phyloP scores from a whole-genome alignment of 805 yeast species.

The Metschnikowia borealis region DNA sequence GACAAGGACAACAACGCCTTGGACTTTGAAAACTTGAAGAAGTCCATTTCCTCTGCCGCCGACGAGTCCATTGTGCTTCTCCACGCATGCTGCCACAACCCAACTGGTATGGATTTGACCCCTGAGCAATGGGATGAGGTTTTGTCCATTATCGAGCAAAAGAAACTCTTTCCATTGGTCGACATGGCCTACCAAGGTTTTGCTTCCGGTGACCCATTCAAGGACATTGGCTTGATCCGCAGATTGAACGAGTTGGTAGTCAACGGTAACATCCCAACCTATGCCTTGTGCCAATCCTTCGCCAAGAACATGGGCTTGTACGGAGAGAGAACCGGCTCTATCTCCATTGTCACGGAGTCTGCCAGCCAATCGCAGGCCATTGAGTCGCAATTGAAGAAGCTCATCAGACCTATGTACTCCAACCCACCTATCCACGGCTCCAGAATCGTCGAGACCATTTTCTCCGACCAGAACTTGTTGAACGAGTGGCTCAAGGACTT shows the following conservation, averaged over 20 bases:
- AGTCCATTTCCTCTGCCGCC: slow-evolving; percentile 52
- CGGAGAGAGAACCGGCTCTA: slow-evolving; percentile 69
- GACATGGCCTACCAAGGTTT: slow-evolving; percentile 97
- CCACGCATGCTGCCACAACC: slow-evolving; percentile 97
- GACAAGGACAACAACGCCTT: slow-evolving; percentile 57
- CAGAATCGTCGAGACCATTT: slow-evolving; percentile 75
- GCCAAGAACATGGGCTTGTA: slow-evolving; percentile 49
- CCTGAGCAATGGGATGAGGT: slow-evolving; percentile 76
- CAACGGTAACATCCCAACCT: slow-evolving; percentile 45
- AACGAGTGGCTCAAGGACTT: slow-evolving; percentile 81
- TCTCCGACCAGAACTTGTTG: slow-evolving; percentile 56
- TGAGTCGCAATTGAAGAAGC: slow-evolving; percentile 77
- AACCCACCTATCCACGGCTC: slow-evolving; percentile 96
- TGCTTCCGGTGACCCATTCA: slow-evolving; percentile 75
- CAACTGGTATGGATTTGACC: slow-evolving; percentile 92
- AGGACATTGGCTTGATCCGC: slow-evolving; percentile 55
- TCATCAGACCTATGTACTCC: slow-evolving; percentile 83
- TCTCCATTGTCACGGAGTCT: slow-evolving; percentile 58
- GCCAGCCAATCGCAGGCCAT: slow-evolving; percentile 49
- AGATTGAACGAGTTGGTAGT: slow-evolving; percentile 48
- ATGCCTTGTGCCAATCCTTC: slow-evolving; percentile 49
- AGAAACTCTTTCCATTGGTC: slow-evolving; percentile 70
- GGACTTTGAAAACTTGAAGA: slow-evolving; percentile 60
- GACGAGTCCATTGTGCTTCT: slow-evolving; percentile 65
- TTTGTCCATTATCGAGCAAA: slow-evolving; percentile 54